A percentile compares a stretch with the other conserved stretches of the same genome.
Conservation (phyloP, 805 yeast genomes). For the Metschnikowia lochheadii region DNA sequence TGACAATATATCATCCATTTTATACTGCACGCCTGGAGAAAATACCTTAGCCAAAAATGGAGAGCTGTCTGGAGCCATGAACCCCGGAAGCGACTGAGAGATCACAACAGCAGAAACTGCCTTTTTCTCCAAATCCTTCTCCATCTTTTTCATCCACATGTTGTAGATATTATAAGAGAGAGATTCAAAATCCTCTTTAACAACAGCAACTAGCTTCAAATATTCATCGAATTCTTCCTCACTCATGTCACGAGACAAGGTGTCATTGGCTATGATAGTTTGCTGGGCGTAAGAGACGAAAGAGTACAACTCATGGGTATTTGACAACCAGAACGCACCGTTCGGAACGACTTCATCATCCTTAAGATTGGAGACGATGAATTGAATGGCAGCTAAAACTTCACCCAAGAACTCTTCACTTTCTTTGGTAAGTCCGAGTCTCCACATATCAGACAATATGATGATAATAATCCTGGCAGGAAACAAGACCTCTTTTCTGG, state of each 20-base stretch:
- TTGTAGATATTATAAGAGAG: constrained; percentile 91
- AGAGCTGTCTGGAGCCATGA: constrained; percentile 77
- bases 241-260: constrained; percentile 77
- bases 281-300: constrained; percentile 92
- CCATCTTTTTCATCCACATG: constrained; percentile 95
- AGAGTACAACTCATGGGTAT: constrained; percentile 91
- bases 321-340: constrained; percentile 97
- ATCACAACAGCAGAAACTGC: constrained; percentile 93
- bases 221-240: constrained; percentile 88
- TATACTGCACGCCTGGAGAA: constrained; percentile 64
- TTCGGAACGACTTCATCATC: constrained; percentile 86
- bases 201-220: constrained; percentile 80
- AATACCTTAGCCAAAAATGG: constrained; percentile 84
- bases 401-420: constrained; percentile 88
- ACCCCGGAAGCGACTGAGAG: constrained; percentile 94
- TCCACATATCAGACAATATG: constrained; percentile 95
- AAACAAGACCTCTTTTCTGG: constrained; percentile 87
- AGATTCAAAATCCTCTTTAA: constrained; percentile 90
- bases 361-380: constrained; percentile 68
- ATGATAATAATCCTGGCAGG: constrained; percentile 94
- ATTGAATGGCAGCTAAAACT: constrained; percentile 82
- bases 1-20: constrained; percentile 91
- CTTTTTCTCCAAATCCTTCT: constrained; percentile 83
- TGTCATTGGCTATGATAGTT: constrained; percentile 82
- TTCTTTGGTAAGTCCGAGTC: constrained; percentile 88